A percentile compares a stretch with the other conserved stretches of the same genome.
These are phyloP conservation scores for Apium graveolens DNA, from an alignment of 129 eudicot genomes.

Conservation along the genomic window DNA sequence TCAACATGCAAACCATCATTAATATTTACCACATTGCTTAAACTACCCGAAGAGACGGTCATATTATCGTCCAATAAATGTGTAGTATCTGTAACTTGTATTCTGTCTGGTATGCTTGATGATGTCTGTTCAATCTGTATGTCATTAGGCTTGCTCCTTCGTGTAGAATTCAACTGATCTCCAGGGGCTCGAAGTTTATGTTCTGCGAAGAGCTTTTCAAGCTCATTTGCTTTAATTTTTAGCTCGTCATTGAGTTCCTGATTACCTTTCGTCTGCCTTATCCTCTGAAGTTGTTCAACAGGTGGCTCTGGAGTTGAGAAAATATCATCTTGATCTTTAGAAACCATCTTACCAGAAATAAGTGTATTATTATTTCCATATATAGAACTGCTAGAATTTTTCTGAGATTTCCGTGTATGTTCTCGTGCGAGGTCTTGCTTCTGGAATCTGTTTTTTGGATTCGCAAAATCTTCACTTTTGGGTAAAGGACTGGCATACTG, in stretches of 20 bases:
- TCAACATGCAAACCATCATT: slow-evolving; percentile 21
- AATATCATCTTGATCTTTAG: slow-evolving; percentile 30
- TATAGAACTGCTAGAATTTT: slow-evolving; percentile 23
- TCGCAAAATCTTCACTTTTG: slow-evolving; percentile 35
- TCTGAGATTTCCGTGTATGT: slow-evolving; percentile 27
- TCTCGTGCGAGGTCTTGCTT: slow-evolving; percentile 35
- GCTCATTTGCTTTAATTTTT: slow-evolving; percentile 85
- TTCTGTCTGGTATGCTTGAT: slow-evolving; percentile 19
- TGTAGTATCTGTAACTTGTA: slow-evolving; percentile 30
- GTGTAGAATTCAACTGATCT: slow-evolving; percentile 40
- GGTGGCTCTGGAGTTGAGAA: slow-evolving; percentile 33
- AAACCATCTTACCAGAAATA: slow-evolving; percentile 32
- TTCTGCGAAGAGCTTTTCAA: slow-evolving; percentile 90
- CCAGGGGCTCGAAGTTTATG: slow-evolving; percentile 85
- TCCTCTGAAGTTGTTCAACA: slow-evolving; percentile 55
- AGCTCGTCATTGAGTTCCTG: slow-evolving; percentile 88
- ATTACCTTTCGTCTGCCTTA: slow-evolving; percentile 67
- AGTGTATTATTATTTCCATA: slow-evolving; percentile 28
- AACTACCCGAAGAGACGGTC: slow-evolving; percentile 25
- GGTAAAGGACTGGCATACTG: slow-evolving; percentile 17
- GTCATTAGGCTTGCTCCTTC: slow-evolving; percentile 51
- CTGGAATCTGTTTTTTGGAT: slow-evolving; percentile 34
- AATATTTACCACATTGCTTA: slow-evolving; percentile 18
- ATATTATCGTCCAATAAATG: slow-evolving; percentile 20
- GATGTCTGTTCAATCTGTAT: slow-evolving; percentile 25